Percentiles rank a stretch among this genome's conserved stretches.
phyloP scores from a whole-genome alignment of 306 rosid genomes.

The Cicer arietinum region DNA sequence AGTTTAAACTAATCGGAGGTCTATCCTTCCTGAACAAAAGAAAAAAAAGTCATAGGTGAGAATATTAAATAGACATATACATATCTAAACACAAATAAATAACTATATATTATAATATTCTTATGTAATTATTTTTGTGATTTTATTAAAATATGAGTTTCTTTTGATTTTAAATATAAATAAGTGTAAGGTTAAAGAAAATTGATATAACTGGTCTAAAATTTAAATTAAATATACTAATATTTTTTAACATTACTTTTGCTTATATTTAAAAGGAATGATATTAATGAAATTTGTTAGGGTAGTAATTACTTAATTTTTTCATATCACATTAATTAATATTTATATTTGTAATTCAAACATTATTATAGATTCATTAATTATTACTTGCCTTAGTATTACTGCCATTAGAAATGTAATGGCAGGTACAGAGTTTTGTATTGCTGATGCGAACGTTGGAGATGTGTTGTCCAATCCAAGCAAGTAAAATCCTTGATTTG shows the following conservation, averaged over 20 bases:
- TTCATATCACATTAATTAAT: not conserved
- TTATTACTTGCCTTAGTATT: constrained; percentile 67
- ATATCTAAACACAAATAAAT: not conserved
- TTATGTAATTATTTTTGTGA: not conserved
- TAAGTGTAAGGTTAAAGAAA: too few species aligned
- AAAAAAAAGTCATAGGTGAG: not conserved
- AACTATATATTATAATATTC: not conserved
- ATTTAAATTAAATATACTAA: too few species aligned
- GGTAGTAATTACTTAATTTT: constrained; percentile 32
- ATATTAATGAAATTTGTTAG: too few species aligned
- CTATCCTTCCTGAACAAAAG: constrained; percentile 79
- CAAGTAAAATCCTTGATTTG: constrained; percentile 98
- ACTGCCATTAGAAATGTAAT: constrained; percentile 97
- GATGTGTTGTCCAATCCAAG: constrained; percentile 95
- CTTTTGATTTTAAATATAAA: too few species aligned
- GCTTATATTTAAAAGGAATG: too few species aligned
- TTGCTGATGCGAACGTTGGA: constrained; percentile 95
- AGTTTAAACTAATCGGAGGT: constrained; percentile 71
- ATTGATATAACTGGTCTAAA: too few species aligned
- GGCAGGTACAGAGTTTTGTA: constrained; percentile 98
- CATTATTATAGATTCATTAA: not conserved
- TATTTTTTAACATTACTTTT: too few species aligned
- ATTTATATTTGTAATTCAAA: not conserved
- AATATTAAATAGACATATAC: not conserved
- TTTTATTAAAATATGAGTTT: not conserved